A percentile compares a stretch with the other conserved stretches of the same genome.
Evolutionary conservation across 176 grass and related monocot species (phyloP).

Genomic region (Tillandsia fasciculata): DNA sequence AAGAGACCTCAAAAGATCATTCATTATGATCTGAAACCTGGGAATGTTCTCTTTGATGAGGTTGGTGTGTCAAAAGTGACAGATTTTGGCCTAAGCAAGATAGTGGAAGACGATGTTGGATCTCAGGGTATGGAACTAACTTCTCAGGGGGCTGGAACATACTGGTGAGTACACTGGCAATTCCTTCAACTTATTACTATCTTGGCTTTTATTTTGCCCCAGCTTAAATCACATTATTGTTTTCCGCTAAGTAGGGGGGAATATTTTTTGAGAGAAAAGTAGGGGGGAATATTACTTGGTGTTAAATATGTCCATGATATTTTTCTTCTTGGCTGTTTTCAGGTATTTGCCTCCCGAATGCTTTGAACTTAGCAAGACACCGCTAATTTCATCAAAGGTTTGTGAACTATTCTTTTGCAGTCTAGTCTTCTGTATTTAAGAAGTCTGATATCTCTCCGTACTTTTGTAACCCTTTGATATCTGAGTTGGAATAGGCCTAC

Average conservation of each 20-base stretch:
- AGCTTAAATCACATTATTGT: background rate
- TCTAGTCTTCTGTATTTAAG: background rate
- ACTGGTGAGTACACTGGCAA: slow-evolving; percentile 54
- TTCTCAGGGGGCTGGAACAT: slow-evolving; percentile 97
- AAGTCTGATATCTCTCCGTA: too few species aligned
- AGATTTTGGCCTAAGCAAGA: slow-evolving; percentile 99
- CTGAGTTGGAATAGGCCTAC: too few species aligned
- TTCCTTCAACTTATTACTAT: background rate
- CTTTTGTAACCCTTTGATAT: too few species aligned
- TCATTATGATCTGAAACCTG: slow-evolving; percentile 96
- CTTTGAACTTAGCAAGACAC: slow-evolving; percentile 93
- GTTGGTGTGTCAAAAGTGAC: slow-evolving; percentile 93
- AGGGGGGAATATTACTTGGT: background rate
- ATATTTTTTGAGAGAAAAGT: background rate
- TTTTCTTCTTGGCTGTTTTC: slow-evolving; percentile 23
- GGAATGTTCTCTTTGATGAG: slow-evolving; percentile 97
- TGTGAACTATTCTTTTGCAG: slow-evolving; percentile 9
- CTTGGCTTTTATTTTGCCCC: background rate
- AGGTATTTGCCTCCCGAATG: slow-evolving; percentile 99
- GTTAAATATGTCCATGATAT: background rate
- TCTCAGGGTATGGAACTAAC: slow-evolving; percentile 99
- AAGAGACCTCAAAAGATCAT: slow-evolving; percentile 94
- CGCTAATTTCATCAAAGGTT: slow-evolving; percentile 99
- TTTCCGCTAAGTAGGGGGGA: background rate
- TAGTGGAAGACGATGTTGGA: slow-evolving; percentile 97